A percentile compares a stretch with the other conserved stretches of the same genome.
These are phyloP conservation scores for Bidens hawaiensis DNA, from an alignment of 140 eudicot species.

Conservation along the genomic window DNA sequence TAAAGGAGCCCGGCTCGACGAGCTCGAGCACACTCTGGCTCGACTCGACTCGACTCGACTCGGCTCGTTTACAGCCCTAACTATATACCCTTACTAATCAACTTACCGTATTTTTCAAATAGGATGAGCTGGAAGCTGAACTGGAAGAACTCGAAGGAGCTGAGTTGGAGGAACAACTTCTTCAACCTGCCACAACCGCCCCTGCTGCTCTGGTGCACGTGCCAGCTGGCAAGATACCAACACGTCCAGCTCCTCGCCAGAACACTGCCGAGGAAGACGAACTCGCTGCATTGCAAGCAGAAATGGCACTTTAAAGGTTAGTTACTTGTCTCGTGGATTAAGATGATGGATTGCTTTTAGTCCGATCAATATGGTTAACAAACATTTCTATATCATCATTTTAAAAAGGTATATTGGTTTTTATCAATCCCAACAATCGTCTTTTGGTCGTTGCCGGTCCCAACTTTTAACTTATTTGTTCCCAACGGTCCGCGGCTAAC, in stretches of 20 bases:
- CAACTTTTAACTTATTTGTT: too few species aligned
- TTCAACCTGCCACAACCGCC: slow-evolving; percentile 57
- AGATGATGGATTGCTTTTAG: background rate
- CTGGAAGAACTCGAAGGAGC: slow-evolving; percentile 76
- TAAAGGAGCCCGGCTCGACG: too few species aligned
- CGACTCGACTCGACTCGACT: too few species aligned
- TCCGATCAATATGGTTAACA: too few species aligned
- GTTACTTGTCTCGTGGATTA: background rate
- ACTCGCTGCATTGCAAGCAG: slow-evolving; percentile 69
- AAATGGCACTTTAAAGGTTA: slow-evolving; percentile 59
- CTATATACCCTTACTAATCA: too few species aligned
- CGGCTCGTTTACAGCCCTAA: too few species aligned
- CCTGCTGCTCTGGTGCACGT: slow-evolving; percentile 49
- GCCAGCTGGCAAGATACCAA: slow-evolving; percentile 44
- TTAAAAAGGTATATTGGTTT: too few species aligned
- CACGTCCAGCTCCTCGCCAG: slow-evolving; percentile 38
- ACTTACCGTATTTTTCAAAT: background rate
- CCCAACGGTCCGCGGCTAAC: too few species aligned
- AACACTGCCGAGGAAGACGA: slow-evolving; percentile 64
- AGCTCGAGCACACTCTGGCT: too few species aligned
- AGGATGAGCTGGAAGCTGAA: slow-evolving; percentile 77
- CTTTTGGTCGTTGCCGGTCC: too few species aligned
- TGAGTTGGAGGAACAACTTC: slow-evolving; percentile 65
- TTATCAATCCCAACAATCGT: too few species aligned
- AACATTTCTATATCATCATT: too few species aligned